A percentile compares a stretch with the other conserved stretches of the same genome.
These are phyloP conservation scores for Fusarium mangiferae DNA, from an alignment of 2,329 filamentous ascomycete genomes.

Conservation along the genomic window DNA sequence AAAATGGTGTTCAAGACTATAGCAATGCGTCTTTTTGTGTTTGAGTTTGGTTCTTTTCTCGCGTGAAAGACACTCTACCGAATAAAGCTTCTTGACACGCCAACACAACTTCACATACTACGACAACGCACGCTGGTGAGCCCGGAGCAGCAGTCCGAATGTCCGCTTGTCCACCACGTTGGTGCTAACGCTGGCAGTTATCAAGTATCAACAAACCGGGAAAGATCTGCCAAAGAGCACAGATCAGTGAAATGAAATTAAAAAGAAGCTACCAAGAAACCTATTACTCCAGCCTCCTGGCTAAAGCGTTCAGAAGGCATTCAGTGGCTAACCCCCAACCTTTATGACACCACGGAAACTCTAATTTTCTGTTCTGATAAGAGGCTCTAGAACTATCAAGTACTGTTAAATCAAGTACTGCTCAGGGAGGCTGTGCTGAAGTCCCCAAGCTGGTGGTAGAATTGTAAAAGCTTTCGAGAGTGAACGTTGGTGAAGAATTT, in stretches of 20 bases:
- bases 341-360: background rate
- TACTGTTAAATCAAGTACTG: background rate
- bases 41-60: background rate
- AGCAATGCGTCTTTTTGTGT: background rate
- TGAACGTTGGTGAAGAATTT: background rate
- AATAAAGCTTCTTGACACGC: background rate
- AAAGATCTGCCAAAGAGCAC: background rate
- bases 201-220: background rate
- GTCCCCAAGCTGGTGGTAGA: background rate
- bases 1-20: background rate
- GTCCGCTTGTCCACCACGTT: background rate
- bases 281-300: too few species aligned
- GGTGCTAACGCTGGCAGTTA: background rate
- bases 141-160: background rate
- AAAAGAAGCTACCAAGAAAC: accelerated
- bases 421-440: background rate
- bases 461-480: background rate
- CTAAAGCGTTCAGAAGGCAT: too few species aligned
- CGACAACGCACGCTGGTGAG: background rate
- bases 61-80: background rate
- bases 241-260: background rate
- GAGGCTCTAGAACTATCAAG: background rate
- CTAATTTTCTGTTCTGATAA: background rate
- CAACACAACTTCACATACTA: background rate
- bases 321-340: too few species aligned